A percentile compares a stretch with the other conserved stretches of the same genome.
These are phyloP conservation scores for Sphaerobolus stellatus DNA, from an alignment of 1,284 basidiomycete genomes.

Conservation along the genomic window DNA sequence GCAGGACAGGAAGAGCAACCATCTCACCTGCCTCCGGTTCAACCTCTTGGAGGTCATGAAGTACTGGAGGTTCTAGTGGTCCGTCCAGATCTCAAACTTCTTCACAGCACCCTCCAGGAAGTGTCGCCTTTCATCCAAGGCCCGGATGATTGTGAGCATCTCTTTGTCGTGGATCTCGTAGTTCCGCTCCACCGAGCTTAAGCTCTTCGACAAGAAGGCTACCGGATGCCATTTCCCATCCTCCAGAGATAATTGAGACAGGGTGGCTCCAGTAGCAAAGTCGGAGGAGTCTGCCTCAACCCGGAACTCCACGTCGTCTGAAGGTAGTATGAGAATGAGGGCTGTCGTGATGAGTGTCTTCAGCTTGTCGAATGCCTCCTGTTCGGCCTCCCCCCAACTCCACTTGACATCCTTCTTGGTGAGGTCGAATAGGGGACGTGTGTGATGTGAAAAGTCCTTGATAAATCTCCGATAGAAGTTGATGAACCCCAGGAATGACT, in stretches of 20 bases:
- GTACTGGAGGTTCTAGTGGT: neutral
- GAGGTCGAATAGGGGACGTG: neutral
- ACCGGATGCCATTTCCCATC: neutral
- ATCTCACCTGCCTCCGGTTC: too few relatives aligned
- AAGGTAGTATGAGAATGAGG: too few relatives aligned
- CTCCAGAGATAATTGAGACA: neutral
- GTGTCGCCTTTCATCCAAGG: too few relatives aligned
- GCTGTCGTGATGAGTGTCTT: neutral
- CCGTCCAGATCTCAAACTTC: neutral
- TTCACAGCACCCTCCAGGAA: neutral
- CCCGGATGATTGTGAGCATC: too few relatives aligned
- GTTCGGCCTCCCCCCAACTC: neutral
- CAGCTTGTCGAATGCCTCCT: neutral
- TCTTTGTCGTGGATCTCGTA: too few relatives aligned
- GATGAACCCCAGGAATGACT: too few relatives aligned
- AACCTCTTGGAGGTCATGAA: neutral
- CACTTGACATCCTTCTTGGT: too few relatives aligned
- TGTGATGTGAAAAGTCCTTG: neutral
- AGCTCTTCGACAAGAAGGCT: neutral
- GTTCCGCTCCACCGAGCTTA: too few relatives aligned
- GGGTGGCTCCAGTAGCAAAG: neutral
- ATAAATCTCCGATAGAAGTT: neutral
- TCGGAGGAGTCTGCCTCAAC: neutral
- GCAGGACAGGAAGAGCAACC: too few relatives aligned
- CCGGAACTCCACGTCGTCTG: too few relatives aligned